Base-by-base conservation (phyloP, 495 filamentous ascomycete genomes). In the Talaromyces adpressus region DNA sequence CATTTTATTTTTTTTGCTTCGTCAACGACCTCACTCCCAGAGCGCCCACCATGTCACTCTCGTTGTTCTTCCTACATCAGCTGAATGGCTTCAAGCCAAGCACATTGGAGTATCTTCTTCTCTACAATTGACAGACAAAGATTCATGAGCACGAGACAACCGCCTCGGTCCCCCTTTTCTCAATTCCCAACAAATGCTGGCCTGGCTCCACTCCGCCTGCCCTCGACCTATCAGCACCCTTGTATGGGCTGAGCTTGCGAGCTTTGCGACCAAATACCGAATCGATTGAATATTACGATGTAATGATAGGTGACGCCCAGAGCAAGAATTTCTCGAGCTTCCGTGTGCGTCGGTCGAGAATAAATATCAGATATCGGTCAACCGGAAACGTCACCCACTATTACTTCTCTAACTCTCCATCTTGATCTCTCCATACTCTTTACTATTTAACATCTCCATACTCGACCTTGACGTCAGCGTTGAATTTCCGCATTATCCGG, bases 101-200 rank as follows among this genome's bases (percentile, higher is more conserved):
- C 36, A 41, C 8, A 5, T 16, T 41, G 36, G 1, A 11, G 32
- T 36, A 36, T 12, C 32, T 36, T 12, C 36, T 41, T 16, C 36
- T 41, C 14, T 41, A 41, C 36, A 16, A 41, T 41, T 41, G 36
- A 41, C 36, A 41, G 11, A 12, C 36, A 41, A 41, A 11, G 9
- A 36, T 9, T 9, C 36, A 16, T 41, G 32, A 45, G n/a, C 45
- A 49, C 45, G 18, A 20, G 25, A 32, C 53, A 23, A 20, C 6
- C 57, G 18, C 57, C 57, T 59, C 57, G 57, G 57, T 29, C 34
- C 59, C 59, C 32, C 59, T 45, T 61, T 61, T 61, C 52, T 20
- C n/a, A 49, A 4, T 49, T 59, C 57, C 59, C 59, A 61, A 61
- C 59, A 61, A 61, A 61, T 61, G 36, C 59, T 18, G 22, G 12